phyloP scores from a whole-genome alignment of 257 asterid genomes.

The Salvia miltiorrhiza region DNA sequence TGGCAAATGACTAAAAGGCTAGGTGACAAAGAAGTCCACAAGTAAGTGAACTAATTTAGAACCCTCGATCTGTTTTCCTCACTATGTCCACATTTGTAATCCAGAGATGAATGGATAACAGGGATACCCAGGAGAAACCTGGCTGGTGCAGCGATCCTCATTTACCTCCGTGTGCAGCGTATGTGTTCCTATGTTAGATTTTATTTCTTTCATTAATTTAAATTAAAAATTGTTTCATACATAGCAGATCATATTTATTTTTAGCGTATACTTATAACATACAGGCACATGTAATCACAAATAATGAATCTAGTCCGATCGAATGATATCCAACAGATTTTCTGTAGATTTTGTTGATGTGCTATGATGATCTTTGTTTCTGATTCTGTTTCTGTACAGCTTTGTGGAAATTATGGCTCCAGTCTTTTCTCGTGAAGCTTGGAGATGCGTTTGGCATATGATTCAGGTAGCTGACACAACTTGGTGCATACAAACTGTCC shows the following conservation, averaged over 20 bases:
- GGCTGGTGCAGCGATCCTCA: conserved; percentile 99
- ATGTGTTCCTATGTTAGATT: conserved; percentile 20
- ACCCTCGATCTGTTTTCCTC: background rate
- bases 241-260: background rate
- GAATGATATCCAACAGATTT: background rate
- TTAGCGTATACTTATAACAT: too few species aligned
- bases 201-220: background rate
- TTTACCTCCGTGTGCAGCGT: conserved; percentile 99
- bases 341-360: conserved; percentile 1
- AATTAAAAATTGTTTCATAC: background rate
- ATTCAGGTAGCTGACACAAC: conserved; percentile 67
- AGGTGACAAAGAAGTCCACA: conserved; percentile 97
- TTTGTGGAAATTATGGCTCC: conserved; percentile 99
- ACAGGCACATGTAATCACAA: background rate
- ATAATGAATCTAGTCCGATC: background rate
- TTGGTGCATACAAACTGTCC: conserved; percentile 4
- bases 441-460: conserved; percentile 99
- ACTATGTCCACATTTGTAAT: conserved; percentile 3
- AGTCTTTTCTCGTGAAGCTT: conserved; percentile 94
- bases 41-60: conserved; percentile 44
- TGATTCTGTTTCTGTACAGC: conserved; percentile 41
- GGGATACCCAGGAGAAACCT: conserved; percentile 97
- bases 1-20: conserved; percentile 99
- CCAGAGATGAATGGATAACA: conserved; percentile 29
- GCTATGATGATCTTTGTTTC: background rate